A percentile compares a stretch with the other conserved stretches of the same genome.
Conservation (phyloP, 2,329 filamentous ascomycete genomes). For the Clonostachys sp. region DNA sequence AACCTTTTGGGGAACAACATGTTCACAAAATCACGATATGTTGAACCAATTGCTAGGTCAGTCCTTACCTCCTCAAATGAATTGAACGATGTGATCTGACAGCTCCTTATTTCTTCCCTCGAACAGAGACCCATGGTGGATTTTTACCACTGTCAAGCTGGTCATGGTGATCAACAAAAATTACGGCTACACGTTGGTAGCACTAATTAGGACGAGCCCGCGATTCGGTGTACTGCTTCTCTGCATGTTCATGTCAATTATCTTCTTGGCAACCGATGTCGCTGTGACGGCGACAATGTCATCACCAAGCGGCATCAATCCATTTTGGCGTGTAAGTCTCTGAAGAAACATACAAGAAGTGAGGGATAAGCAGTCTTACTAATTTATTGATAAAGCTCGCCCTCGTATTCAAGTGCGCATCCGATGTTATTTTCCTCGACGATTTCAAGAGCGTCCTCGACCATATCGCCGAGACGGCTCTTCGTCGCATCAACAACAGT, state of each 20-base stretch:
- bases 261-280: conserved; percentile 7
- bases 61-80: not conserved
- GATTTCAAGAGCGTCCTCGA: conserved; percentile 10
- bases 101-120: not conserved
- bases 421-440: conserved; percentile 9
- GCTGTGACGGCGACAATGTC: conserved; percentile 1
- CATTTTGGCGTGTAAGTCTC: conserved; percentile 7
- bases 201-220: conserved; percentile 5
- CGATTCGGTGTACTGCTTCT: conserved; percentile 8
- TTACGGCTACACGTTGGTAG: conserved; percentile 5
- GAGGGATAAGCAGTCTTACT: not conserved
- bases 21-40: conserved; percentile 4
- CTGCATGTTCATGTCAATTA: conserved; percentile 7
- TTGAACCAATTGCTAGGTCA: conserved; percentile 5
- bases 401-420: conserved; percentile 9
- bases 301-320: conserved; percentile 7
- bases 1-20: conserved; percentile 2
- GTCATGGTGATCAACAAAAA: conserved; percentile 8
- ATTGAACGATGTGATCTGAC: not conserved
- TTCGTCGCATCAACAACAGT: not conserved
- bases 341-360: not conserved
- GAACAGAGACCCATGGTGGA: conserved; percentile 8
- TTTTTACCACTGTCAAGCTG: conserved; percentile 8
- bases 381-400: conserved; percentile 4
- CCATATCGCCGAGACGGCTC: conserved; percentile 4